Evolutionary conservation across 2,329 filamentous ascomycete species (phyloP), one percentile per base, ranked within the genome.

Genomic region (Aspergillus luchuensis): DNA sequence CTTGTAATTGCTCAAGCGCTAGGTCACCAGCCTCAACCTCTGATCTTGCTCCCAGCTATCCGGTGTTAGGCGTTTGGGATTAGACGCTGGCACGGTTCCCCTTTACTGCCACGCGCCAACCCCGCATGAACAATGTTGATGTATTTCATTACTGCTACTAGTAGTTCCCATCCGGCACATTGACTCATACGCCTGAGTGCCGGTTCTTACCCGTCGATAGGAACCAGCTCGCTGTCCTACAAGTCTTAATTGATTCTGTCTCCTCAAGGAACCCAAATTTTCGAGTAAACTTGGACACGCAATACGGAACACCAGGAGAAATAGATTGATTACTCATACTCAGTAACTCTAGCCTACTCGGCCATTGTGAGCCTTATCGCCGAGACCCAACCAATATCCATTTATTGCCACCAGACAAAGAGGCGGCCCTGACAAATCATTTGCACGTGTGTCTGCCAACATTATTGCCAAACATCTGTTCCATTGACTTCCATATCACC

Each of bases 321-420:
- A 50, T 30, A 50, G 15, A 50, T 33, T 50, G 25, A 50, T 50
- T 50, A 50, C 47, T 30, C 47, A 50, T 50, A 33, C 3, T 30
- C 25, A 30, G 33, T 30, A 33, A 50, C 47, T 58, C 38, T 25
- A 39, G 49, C 28, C 30, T 30, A 54, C 51, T 51, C 59, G 52
- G 52, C 45, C 53, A 62, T 59, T 63, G 58, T 60, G 63, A 64
- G 54, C 50, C 67, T 66, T 67, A 69, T 67, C 65, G 52, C 63
- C 61, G 66, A 67, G 59, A 57, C 48, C 50, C 33, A 61, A 54
- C 57, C 59, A 55, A 64, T 58, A 63, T 57, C 63, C 65, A 58
- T 58, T 65, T 64, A 60, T 69, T 63, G 67, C 67, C 67, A 69
- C 67, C 58, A 65, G 57, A 68, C 63, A 66, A 67, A 65, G 66